A percentile compares a stretch with the other conserved stretches of the same genome.
These are phyloP conservation scores for Phytophthora hybrid DNA, from an alignment of 352 stramenopile genomes.

Conservation along the genomic window DNA sequence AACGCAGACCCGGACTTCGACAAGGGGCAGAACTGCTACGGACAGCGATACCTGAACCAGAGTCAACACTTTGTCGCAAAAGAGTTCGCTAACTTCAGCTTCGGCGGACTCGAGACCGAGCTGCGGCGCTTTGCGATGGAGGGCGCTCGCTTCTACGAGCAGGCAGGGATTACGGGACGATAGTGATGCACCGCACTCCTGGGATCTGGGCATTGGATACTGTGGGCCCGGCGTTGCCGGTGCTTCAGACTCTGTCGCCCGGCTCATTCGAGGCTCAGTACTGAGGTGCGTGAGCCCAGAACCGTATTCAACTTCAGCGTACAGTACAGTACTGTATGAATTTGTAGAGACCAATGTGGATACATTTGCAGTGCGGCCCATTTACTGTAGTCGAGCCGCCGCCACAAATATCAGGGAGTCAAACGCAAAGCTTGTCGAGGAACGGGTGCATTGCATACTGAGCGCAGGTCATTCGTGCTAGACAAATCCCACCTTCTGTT, in stretches of 20 bases:
- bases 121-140: slow-evolving; percentile 46
- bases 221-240: too few species aligned
- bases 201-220: too few species aligned
- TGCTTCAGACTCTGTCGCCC: too few species aligned
- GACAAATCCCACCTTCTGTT: slow-evolving; percentile 21
- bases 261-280: too few species aligned
- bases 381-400: too few species aligned
- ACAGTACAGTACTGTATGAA: too few species aligned
- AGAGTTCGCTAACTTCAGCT: slow-evolving; percentile 45
- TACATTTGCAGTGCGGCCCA: too few species aligned
- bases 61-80: slow-evolving; percentile 47
- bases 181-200: not conserved
- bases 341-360: too few species aligned
- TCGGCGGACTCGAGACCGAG: slow-evolving; percentile 39
- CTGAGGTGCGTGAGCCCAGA: too few species aligned
- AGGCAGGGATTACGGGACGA: slow-evolving; percentile 25
- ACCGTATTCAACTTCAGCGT: too few species aligned
- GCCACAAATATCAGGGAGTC: not conserved
- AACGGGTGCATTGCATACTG: not conserved
- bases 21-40: slow-evolving; percentile 65
- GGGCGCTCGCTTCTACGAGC: slow-evolving; percentile 36
- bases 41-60: slow-evolving; percentile 42
- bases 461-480: not conserved
- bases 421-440: not conserved
- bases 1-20: slow-evolving; percentile 48